Evolutionary conservation across 139 green algal genomes (phyloP), one percentile per base, ranked within the genome.

Genomic region (Mychonastes homosphaera): DNA sequence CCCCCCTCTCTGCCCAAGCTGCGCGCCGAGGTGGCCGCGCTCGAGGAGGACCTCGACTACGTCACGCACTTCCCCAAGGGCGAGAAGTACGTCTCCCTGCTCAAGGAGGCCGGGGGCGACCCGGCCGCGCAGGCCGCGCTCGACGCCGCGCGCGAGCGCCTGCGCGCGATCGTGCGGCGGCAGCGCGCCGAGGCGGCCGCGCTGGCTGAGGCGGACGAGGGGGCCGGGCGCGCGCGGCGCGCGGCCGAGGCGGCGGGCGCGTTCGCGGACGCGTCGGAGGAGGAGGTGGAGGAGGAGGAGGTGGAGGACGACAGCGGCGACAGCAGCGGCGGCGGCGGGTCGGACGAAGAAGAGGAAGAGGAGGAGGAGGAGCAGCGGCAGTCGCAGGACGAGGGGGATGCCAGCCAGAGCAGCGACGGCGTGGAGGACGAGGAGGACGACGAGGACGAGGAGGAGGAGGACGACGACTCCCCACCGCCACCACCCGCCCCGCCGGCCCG

Each of bases 61-160:
- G 84, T 95, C 18, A 50, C 73, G 24, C 63, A 92, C 67, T 95
- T 95, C 45, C 87, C 87, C 12, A 84, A 82, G 53, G 78, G 70
- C 6, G 82, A 93, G 60, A 87, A 87, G 62, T 95, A 92, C 59
- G 85, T 95, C 27, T 81, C 73, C 9, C 41, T 95, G 7, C 58
- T 94, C 29, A 76, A 67, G 34, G 21, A 77, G 1, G 64, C 59
- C 2, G 39, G n/a, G 3, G 72, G 81, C 6, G 62, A 62, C 1
- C 55, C 78, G 6, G 78, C 76, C 32, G 78, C 70, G 7, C 75
- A 87, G 69, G 64, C 45, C 16, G 26, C 46, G 44, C 58, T 88
- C 16, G 71, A 83, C n/a, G 51, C 65, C 4, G 68, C 85, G 65
- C 64, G 81, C 1, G 49, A 47, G 9, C 65, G 79, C 24, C 48